Evolutionary conservation across 805 yeast genomes (phyloP), one percentile per base, ranked within the genome.

Genomic region (Jamesozyma gamospora): DNA sequence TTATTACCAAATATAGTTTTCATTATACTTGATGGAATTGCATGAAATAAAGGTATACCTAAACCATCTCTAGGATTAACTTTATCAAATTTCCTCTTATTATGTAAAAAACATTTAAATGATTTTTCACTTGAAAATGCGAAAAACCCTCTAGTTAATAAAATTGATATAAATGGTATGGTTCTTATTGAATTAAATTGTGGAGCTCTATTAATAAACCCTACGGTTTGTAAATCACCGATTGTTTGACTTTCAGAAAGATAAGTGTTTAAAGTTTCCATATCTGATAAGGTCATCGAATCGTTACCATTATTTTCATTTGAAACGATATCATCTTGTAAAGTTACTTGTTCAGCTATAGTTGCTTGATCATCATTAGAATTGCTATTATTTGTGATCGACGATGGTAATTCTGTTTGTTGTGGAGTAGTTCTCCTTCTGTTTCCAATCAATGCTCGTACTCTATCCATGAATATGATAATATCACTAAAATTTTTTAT

Each of bases 51-150:
- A 4, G 70, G 70, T 24, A 60, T 39, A 0, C 66, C 69, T 1
- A 60, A 48, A 17, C 57, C 58, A 10, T 41, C 43, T 3, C 40
- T 37, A 5, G 47, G 37, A 27, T 49, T 51, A 11, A 49, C 25
- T 1, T 40, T 39, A 13, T 53, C 57, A 26, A 55, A 44, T 21
- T 53, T 55, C 21, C 62, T 51, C 30, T 53, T 51, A 33, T 58
- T 55, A 0, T 47, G 36, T 32, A 56, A 47, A 39, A 48, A 66
- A 10, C 35, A 28, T 9, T 46, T 35, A 14, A 58, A 52, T 2
- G 69, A 52, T 12, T 47, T 42, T 32, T 62, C 63, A 27, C 66
- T 61, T 3, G 69, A 62, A 45, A 65, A 65, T n/a, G 62, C 55
- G 39, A 47, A 62, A 32, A 62, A 45, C 1, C 71, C 71, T 35